Evolutionary conservation across 495 filamentous ascomycete genomes (phyloP).

Genomic region (Darksidea phi): DNA sequence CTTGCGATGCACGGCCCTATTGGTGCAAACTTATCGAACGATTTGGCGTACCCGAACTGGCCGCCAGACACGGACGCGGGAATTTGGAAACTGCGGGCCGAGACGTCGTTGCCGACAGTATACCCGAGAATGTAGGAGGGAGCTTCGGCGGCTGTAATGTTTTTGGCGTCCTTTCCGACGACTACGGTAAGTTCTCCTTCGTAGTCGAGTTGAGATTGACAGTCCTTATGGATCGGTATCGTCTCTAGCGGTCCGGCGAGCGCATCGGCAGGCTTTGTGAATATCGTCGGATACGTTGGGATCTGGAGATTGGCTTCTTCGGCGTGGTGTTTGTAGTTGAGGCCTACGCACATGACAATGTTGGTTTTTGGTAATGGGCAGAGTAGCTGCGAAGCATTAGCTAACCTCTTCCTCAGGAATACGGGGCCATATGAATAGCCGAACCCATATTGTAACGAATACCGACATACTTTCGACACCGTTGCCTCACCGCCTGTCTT

Average conservation of each 20-base stretch:
- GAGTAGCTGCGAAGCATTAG: conserved; percentile 23
- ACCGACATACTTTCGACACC: conserved; percentile 36
- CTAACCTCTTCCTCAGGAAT: background rate
- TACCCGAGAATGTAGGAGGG: conserved; percentile 48
- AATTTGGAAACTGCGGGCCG: conserved; percentile 47
- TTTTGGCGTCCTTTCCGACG: conserved; percentile 42
- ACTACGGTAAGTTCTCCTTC: conserved; percentile 46
- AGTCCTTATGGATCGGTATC: conserved; percentile 45
- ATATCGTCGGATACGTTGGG: conserved; percentile 44
- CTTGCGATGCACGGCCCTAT: conserved; percentile 47
- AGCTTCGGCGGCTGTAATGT: conserved; percentile 41
- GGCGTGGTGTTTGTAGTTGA: conserved; percentile 50
- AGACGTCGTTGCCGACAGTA: conserved; percentile 51
- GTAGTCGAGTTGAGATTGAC: conserved; percentile 39
- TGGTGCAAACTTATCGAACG: conserved; percentile 51
- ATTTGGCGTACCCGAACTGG: conserved; percentile 50
- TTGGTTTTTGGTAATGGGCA: conserved; percentile 20
- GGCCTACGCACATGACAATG: conserved; percentile 46
- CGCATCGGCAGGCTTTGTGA: conserved; percentile 46
- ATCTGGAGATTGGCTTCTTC: conserved; percentile 44
- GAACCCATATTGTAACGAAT: too few relatives aligned
- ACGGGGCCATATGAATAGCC: too few relatives aligned
- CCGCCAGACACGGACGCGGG: conserved; percentile 42
- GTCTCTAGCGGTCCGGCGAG: conserved; percentile 43
- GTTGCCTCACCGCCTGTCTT: conserved; percentile 30